Evolutionary conservation across 2,329 filamentous ascomycete genomes (phyloP), one percentile per base, ranked within the genome.

Genomic region (Ophiostoma triangulosporum): DNA sequence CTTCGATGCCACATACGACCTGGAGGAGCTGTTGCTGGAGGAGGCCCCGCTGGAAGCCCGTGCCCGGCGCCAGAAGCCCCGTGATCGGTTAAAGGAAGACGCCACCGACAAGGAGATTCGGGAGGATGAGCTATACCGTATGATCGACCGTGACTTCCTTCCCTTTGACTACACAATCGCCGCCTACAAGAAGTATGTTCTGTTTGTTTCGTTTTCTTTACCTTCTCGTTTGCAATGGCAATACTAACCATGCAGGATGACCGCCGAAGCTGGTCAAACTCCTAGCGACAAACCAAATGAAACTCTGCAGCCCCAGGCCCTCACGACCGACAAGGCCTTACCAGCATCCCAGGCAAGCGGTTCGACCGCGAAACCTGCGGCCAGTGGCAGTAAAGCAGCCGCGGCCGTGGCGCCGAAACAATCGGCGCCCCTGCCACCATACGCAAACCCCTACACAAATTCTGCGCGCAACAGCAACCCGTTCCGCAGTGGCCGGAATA

Each of bases 1-100:
- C 66, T 98, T 98, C 60, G 93, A 98, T 68, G 93, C 93, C 4
- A 98, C 93, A 0, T 97, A 98, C 65, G 93, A 98, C 67, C 71
- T 98, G 50, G 93, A 98, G 65, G 93, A 98, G 66, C 69, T 98
- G 20, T 70, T 98, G 2, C 69, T 98, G 45, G 93, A 98, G 68
- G 93, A 98, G 66, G 93, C 93, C 12, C 93, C 93, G 1, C 71
- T 98, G 5, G 93, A 98, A 68, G 93, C 93, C 53, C 78, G 93
- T 63, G 89, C 93, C 50, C 80, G 93, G 60, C 83, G 91, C 64
- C 93, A 97, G 67, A 96, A 97, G 68, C 93, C 93, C 2, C 78
- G 93, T 58, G 90, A 95, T 59, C 84, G 87, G 60, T 72, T 98
- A 64, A 91, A 93, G 68, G 88, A 95, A 3, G 91, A 97, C 69